Percentiles rank a stretch among this genome's conserved stretches.
phyloP scores from a whole-genome alignment of 441 rosid genomes.

The Omphalea diandra region DNA sequence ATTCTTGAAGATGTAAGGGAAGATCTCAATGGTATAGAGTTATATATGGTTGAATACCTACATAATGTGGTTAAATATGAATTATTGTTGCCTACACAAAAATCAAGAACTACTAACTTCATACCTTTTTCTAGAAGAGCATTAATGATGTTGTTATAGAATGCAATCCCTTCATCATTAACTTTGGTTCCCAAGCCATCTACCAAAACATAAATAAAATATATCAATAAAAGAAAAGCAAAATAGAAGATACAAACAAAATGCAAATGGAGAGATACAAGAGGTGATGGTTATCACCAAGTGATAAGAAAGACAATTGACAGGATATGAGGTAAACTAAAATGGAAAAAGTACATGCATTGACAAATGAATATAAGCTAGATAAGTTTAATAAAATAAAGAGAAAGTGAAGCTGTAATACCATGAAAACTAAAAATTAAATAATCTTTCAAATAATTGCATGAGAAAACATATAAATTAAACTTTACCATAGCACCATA shows the following conservation, averaged over 20 bases:
- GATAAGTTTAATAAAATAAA: no score
- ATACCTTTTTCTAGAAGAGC: slow-evolving; percentile 81
- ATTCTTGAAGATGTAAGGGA: slow-evolving; percentile 80
- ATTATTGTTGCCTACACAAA: slow-evolving; percentile 17
- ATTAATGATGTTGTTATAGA: slow-evolving; percentile 78
- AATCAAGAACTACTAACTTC: slow-evolving; percentile 20
- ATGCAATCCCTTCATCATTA: slow-evolving; percentile 71
- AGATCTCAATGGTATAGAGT: slow-evolving; percentile 99
- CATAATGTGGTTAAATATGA: slow-evolving; percentile 21
- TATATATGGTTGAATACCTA: slow-evolving; percentile 75
- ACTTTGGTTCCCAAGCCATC: slow-evolving; percentile 84
- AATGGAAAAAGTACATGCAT: no score
- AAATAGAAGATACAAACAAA: background rate
- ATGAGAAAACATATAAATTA: slow-evolving; percentile 34
- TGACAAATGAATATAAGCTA: no score
- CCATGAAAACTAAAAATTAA: no score
- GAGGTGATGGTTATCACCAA: background rate
- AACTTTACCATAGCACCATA: slow-evolving; percentile 12
- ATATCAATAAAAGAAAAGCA: background rate
- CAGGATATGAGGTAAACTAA: no score
- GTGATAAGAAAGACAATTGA: background rate
- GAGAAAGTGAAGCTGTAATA: no score
- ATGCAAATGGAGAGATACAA: background rate
- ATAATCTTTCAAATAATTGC: no score
- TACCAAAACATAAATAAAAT: slow-evolving; percentile 25